Conservation (phyloP, 116 monocot genomes). For the Iris pallida region DNA sequence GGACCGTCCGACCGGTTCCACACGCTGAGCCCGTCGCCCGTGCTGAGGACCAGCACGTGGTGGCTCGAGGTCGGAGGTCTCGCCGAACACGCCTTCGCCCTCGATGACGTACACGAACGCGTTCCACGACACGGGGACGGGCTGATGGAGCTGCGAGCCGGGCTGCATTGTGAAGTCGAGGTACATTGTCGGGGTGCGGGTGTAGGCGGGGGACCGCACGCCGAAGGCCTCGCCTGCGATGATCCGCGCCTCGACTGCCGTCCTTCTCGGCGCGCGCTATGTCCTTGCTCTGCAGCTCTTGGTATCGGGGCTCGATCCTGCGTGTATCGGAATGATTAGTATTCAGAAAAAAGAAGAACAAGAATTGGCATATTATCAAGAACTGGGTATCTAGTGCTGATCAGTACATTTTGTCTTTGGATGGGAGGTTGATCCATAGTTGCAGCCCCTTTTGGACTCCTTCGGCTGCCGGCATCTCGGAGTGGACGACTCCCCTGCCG, state of each 20-base stretch:
- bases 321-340: not conserved
- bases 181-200: conserved; percentile 57
- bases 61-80: conserved; percentile 19
- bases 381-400: no score
- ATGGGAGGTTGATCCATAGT: conserved; percentile 82
- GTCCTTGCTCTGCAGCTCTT: conserved; percentile 60
- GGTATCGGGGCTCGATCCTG: conserved; percentile 70
- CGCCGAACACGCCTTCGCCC: conserved; percentile 53
- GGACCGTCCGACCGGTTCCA: conserved; percentile 1
- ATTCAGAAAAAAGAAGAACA: not conserved
- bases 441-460: conserved; percentile 52
- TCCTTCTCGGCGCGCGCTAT: conserved; percentile 20
- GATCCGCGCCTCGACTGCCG: conserved; percentile 51
- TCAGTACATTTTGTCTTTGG: conserved; percentile 64
- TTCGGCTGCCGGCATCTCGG: conserved; percentile 58
- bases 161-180: conserved; percentile 63
- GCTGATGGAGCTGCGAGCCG: conserved; percentile 27
- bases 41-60: conserved; percentile 36
- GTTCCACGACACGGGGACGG: conserved; percentile 10
- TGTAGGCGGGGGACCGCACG: conserved; percentile 43
- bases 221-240: conserved; percentile 52
- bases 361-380: no score
- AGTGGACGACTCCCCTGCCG: conserved; percentile 67
- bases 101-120: conserved; percentile 49
- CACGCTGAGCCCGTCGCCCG: conserved; percentile 37